A percentile compares a stretch with the other conserved stretches of the same genome.
These are phyloP conservation scores for Exophiala calicioides DNA, from an alignment of 2,329 filamentous ascomycete genomes.

Conservation along the genomic window DNA sequence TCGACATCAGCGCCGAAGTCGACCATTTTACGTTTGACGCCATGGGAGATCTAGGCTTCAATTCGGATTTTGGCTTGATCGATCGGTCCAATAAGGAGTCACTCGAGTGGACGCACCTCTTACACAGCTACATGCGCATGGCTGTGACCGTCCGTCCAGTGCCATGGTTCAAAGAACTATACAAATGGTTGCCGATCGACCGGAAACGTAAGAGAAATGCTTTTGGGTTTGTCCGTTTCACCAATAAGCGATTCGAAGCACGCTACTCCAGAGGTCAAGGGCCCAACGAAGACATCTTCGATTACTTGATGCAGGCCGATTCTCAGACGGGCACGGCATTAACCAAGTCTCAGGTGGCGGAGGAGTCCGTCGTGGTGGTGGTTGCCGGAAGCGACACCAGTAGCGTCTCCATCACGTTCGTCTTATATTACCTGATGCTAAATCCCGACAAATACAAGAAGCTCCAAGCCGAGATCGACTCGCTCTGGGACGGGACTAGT, in stretches of 20 bases:
- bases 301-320: constrained; percentile 4
- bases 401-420: constrained; percentile 39
- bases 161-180: constrained; percentile 8
- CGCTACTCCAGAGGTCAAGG: constrained; percentile 2
- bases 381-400: constrained; percentile 39
- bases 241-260: not conserved
- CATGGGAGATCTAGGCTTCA: constrained; percentile 5
- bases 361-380: constrained; percentile 1
- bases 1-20: constrained; percentile 49
- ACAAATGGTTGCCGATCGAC: constrained; percentile 6
- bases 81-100: constrained; percentile 1
- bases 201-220: constrained; percentile 3
- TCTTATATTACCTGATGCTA: constrained; percentile 42
- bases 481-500: not conserved
- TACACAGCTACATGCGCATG: constrained; percentile 11
- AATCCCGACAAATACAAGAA: constrained; percentile 15
- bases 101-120: constrained; percentile 2
- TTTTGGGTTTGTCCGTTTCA: constrained; percentile 3
- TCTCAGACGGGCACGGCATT: not conserved
- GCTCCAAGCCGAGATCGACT: not conserved
- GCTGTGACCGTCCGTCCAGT: constrained; percentile 1
- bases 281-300: constrained; percentile 1
- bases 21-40: constrained; percentile 5
- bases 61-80: constrained; percentile 3
- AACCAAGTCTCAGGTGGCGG: constrained; percentile 3